Evolutionary conservation across 1,284 basidiomycete species (phyloP), one percentile per base, ranked within the genome.

Genomic region (Irpex sp.): DNA sequence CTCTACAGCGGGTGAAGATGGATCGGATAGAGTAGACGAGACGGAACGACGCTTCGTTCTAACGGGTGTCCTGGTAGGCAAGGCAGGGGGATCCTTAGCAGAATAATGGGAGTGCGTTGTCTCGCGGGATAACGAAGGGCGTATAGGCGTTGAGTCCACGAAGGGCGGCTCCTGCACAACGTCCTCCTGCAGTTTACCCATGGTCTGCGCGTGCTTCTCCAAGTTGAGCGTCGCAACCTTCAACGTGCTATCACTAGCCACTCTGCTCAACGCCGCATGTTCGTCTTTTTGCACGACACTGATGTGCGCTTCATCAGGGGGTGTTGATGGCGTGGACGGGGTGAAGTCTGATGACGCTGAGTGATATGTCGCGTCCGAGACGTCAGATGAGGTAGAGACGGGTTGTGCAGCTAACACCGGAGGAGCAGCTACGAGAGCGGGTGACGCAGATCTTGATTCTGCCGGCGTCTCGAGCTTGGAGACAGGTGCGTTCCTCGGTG

Each of bases 41-140:
- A 97, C 87, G 0, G 95, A 97, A 17, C 95, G 89, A 1, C 97
- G 88, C 74, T 98, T 98, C 1, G 96, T 98, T 6, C 95, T 86
- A 3, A 92, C 93, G 0, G 96, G 97, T 0, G 96, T 99, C 13
- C 95, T 91, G 13, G 88, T 83, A 54, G 87, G 86, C 67, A 83
- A 79, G 1, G 79, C 75, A 1, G 87, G 87, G 9, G 88, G 87
- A 1, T 79, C 74, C 65, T 77, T 81, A 26, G 72, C 35, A 5
- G 61, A 62, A n/a, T 13, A 74, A 63, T 77, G 73, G 9, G 76
- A 74, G 65, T 71, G 73, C 54, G 69, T 69, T 35, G 67, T 70
- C 8, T 65, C 55, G 31, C 68, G 69, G 47, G 63, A 63, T 37
- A 72, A 54, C 5, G 70, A 68, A 4, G 68, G 68, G 6, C 71